Evolutionary conservation across 345 rosid genomes (phyloP), one percentile per base, ranked within the genome.

Genomic region (Salix caprea): DNA sequence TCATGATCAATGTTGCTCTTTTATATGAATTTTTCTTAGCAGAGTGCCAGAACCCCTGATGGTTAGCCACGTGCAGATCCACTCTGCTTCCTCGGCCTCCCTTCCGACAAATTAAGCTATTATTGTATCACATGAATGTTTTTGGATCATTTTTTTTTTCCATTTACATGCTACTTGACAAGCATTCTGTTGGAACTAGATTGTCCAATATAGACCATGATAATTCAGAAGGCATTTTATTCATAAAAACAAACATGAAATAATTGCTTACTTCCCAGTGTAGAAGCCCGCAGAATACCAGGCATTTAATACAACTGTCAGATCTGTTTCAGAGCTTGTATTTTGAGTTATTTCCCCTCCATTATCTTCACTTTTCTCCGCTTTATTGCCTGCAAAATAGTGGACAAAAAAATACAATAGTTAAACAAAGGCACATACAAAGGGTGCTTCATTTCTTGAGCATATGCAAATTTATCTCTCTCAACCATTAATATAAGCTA

Each of bases 221-320:
- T 46, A 44, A 46, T 14, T 14, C 50, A 46, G 18, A 46, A 46
- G 14, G 50, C 50, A 46, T 12, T 46, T 46, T 4, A 46, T 46
- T 46, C 50, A 34, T n/a, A 44, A 48, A 4, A 21, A 75, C 60
- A 32, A 58, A 74, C 75, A 65, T 46, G 18, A 62, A 44, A 1
- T 30, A 26, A 76, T 21, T 66, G 83, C 89, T 82, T 86, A 90
- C 94, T 87, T 90, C 81, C 89, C 89, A 40, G 91, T 89, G 83
- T 84, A 77, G 78, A 89, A 84, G 82, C 94, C 92, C 15, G 90
- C 89, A 52, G 89, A 80, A 76, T 85, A 90, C 94, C 94, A 90
- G 32, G 91, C 89, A 66, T 87, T 90, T 72, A 90, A 76, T 77
- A 90, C 89, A 34, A 61, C 84, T 65, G 79, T 28, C 13, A 88